phyloP scores from a whole-genome alignment of 2,329 filamentous ascomycete genomes.

The Botrytis deweyae region DNA sequence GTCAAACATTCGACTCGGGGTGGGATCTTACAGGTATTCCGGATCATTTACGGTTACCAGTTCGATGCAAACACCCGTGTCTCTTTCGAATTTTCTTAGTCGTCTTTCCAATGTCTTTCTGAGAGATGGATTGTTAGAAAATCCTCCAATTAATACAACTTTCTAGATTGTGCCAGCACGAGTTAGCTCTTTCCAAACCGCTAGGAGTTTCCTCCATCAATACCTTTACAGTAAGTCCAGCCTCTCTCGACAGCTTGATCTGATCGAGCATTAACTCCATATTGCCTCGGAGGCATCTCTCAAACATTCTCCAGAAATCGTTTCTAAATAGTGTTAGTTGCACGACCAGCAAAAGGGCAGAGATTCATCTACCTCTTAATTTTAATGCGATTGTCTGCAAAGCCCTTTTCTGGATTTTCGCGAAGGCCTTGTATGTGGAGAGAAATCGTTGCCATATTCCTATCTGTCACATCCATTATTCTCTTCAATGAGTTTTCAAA shows the following conservation, averaged over 20 bases:
- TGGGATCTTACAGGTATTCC: conserved; percentile 4
- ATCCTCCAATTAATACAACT: conserved; percentile 6
- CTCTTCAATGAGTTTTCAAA: conserved; percentile 27
- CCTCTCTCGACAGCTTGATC: neutral
- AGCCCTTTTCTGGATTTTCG: neutral
- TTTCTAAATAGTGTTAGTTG: neutral
- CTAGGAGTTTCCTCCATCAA: neutral
- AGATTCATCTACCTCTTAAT: neutral
- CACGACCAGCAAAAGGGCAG: neutral
- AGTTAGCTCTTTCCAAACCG: neutral
- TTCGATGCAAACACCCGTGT: neutral
- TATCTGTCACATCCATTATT: conserved; percentile 1
- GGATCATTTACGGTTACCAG: neutral
- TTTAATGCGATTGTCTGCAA: neutral
- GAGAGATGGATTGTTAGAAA: conserved; percentile 14
- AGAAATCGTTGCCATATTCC: neutral
- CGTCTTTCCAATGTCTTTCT: neutral
- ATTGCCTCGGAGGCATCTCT: neutral
- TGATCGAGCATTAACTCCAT: conserved; percentile 9
- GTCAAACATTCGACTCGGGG: neutral
- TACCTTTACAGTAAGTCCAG: neutral
- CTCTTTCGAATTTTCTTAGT: neutral
- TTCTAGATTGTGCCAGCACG: neutral
- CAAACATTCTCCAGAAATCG: neutral
- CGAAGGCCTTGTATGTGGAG: neutral